Evolutionary conservation across 805 yeast species (phyloP).

Genomic region (Ogataea paradorogensis): DNA sequence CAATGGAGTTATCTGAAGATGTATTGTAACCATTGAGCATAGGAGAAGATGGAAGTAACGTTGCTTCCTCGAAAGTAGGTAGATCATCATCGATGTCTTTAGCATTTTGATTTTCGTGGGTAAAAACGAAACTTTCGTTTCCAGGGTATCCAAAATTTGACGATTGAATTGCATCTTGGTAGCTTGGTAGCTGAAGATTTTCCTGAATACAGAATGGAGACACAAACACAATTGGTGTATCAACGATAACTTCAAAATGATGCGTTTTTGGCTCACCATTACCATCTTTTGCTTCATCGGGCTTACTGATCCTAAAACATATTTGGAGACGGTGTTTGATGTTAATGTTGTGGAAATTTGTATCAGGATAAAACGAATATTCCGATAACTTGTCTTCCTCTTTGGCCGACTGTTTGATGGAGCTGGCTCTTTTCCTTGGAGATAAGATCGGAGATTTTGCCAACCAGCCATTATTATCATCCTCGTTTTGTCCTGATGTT

Average conservation of each 20-base stretch:
- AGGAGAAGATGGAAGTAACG: slow-evolving; percentile 47
- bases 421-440: slow-evolving; percentile 14
- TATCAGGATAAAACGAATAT: slow-evolving; percentile 54
- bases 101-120: slow-evolving; percentile 9
- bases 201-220: slow-evolving; percentile 38
- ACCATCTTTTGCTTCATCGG: slow-evolving; percentile 41
- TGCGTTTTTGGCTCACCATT: slow-evolving; percentile 47
- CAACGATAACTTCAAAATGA: slow-evolving; percentile 78
- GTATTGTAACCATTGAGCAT: slow-evolving; percentile 35
- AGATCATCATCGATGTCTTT: slow-evolving; percentile 28
- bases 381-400: slow-evolving; percentile 19
- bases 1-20: slow-evolving; percentile 31
- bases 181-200: slow-evolving; percentile 39
- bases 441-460: slow-evolving; percentile 22
- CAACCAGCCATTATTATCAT: slow-evolving; percentile 21
- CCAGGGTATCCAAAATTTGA: slow-evolving; percentile 15
- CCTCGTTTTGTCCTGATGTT: slow-evolving; percentile 15
- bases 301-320: slow-evolving; percentile 63
- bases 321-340: slow-evolving; percentile 69
- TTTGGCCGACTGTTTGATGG: slow-evolving; percentile 11
- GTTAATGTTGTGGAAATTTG: slow-evolving; percentile 59
- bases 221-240: slow-evolving; percentile 64
- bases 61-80: slow-evolving; percentile 69
- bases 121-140: slow-evolving; percentile 10
- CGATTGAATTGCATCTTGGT: slow-evolving; percentile 31